Percentiles rank a stretch among this genome's conserved stretches.
phyloP scores from a whole-genome alignment of 768 basidiomycete genomes.

The Suillus subaureus region DNA sequence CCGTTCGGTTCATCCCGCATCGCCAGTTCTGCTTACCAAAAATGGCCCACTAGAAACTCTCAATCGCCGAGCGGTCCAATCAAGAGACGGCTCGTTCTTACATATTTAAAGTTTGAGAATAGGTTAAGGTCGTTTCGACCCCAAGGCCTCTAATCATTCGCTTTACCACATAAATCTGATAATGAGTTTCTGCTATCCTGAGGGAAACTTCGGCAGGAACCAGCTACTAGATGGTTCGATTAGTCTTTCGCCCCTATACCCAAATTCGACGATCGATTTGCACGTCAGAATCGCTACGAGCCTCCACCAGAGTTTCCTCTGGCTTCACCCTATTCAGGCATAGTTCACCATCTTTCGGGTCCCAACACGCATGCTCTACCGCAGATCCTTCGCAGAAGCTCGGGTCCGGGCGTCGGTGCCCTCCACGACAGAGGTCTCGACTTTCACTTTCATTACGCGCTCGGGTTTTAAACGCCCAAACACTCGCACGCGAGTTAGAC shows the following conservation, averaged over 20 bases:
- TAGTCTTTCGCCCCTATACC: slow-evolving; percentile 97
- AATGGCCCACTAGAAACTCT: slow-evolving; percentile 75
- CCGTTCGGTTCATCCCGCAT: slow-evolving; percentile 72
- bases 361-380: slow-evolving; percentile 85
- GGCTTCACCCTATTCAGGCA: slow-evolving; percentile 90
- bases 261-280: slow-evolving; percentile 95
- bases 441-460: slow-evolving; percentile 74
- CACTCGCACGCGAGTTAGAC: slow-evolving; percentile 83
- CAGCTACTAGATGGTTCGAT: slow-evolving; percentile 94
- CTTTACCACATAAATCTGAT: slow-evolving; percentile 71
- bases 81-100: slow-evolving; percentile 56
- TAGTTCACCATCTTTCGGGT: slow-evolving; percentile 92
- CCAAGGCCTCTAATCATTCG: slow-evolving; percentile 92
- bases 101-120: slow-evolving; percentile 74
- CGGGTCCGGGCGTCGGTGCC: slow-evolving; percentile 76
- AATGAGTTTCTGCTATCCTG: slow-evolving; percentile 66
- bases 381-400: slow-evolving; percentile 74
- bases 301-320: slow-evolving; percentile 97
- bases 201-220: slow-evolving; percentile 89
- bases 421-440: slow-evolving; percentile 63
- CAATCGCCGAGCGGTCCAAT: slow-evolving; percentile 55
- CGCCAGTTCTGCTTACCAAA: slow-evolving; percentile 76
- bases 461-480: slow-evolving; percentile 69
- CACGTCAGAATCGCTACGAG: slow-evolving; percentile 95
- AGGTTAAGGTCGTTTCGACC: slow-evolving; percentile 89